Base-by-base conservation (phyloP, 306 rosid species). In the Macrotyloma uniflorum region DNA sequence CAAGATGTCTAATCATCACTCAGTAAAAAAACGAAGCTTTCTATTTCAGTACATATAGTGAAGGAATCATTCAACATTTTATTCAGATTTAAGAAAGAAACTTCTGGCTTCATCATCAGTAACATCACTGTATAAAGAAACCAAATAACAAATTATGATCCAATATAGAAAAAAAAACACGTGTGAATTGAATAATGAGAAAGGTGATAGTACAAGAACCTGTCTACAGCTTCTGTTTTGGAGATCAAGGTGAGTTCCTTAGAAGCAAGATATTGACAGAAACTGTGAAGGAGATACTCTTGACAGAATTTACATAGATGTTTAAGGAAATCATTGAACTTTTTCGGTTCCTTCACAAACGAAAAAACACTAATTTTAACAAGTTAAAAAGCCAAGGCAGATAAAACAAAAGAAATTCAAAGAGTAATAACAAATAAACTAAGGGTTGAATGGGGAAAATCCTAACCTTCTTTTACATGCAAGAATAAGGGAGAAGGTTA, bases 221-320 rank as follows among this genome's bases (percentile, higher is more conserved):
- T 95, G 98, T 92, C 97, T 20, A 46, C 58, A 35, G 98, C 97
- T 86, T 95, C 96, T 54, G 86, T 45, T 77, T 91, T 91, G 62
- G 93, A 35, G 77, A 95, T 92, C 86, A 95, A 85, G 53, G 88
- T 81, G 79, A 95, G 79, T 62, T 73, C 81, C 61, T 76, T 77
- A n/a, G 92, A 84, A 67, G 88, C 86, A 83, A 94, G 91, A 81
- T 85, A 85, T 23, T 88, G 87, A 40, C 86, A 81, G 82, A 95
- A 91, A 82, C 91, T 75, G 43, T 5, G 8, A 20, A 91, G 91
- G 71, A 62, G 47, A 3, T 88, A 87, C 81, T 87, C 88, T 72
- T 23, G 62, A 81, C 92, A 90, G 90, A 85, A 92, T 36, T 83
- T 82, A 85, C 82, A 88, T 33, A 95, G 85, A 77, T 74, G 70